Percentiles rank a stretch among this genome's conserved stretches.
Conservation (phyloP, 139 green algal genomes). For the Chlamydomonas incerta region DNA sequence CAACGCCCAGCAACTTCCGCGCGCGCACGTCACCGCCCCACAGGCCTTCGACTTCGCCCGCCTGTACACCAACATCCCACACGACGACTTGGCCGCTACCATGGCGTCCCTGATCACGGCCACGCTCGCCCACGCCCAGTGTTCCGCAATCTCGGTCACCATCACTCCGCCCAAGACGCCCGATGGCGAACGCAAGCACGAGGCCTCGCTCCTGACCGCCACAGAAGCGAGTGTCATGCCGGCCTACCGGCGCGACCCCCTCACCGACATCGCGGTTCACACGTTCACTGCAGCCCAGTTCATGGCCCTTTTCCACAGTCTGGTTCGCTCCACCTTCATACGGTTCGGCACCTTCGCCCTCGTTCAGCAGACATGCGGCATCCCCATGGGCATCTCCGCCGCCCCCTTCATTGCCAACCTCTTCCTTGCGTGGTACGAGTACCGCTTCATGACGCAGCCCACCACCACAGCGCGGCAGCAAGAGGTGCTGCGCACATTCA, state of each 20-base stretch:
- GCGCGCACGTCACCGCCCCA: neutral
- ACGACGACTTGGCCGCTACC: neutral
- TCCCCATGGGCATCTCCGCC: slow-evolving; percentile 6
- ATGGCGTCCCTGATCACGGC: neutral
- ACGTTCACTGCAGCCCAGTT: neutral
- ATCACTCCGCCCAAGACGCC: neutral
- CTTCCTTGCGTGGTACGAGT: slow-evolving; percentile 3
- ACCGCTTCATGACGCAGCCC: neutral
- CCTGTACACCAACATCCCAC: slow-evolving; percentile 8
- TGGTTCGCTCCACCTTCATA: neutral
- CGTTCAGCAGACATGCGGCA: neutral
- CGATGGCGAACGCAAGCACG: neutral
- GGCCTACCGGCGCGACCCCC: neutral
- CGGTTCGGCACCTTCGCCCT: neutral
- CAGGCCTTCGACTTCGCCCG: neutral
- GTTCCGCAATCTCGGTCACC: neutral
- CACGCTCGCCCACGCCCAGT: neutral
- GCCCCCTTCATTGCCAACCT: slow-evolving; percentile 15
- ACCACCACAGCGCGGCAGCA: neutral
- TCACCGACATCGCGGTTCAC: neutral
- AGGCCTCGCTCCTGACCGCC: neutral
- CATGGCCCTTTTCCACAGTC: neutral
- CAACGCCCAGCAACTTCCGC: neutral
- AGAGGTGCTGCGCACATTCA: neutral
- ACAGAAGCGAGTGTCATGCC: too few relatives aligned